Conservation (phyloP, 2,329 filamentous ascomycete genomes). For the Massarina eburnea region DNA sequence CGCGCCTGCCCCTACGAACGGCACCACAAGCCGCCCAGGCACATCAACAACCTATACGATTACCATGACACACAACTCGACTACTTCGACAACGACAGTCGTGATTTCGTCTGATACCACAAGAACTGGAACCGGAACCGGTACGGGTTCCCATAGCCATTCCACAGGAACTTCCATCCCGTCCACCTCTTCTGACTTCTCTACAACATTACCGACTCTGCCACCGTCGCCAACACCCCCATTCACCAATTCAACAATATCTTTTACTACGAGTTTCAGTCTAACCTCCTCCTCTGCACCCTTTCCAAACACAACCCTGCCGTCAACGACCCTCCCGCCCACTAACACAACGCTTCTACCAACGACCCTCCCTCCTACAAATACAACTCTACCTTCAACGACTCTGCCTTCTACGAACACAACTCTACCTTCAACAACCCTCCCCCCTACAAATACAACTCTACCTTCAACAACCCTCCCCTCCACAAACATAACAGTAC, state of each 20-base stretch:
- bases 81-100: constrained; percentile 7
- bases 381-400: background rate
- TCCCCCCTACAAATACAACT: background rate
- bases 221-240: constrained; percentile 2
- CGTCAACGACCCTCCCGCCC: background rate
- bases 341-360: background rate
- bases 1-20: background rate
- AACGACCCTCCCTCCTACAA: background rate
- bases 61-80: constrained; percentile 5
- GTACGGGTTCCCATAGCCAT: background rate
- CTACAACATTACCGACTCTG: no score
- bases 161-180: background rate
- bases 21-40: background rate
- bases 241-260: constrained; percentile 1
- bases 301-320: background rate
- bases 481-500: background rate
- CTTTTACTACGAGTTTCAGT: background rate
- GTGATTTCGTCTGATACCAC: constrained; percentile 5
- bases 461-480: background rate
- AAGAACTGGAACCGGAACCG: constrained; percentile 4
- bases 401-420: background rate
- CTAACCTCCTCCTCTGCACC: background rate
- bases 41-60: constrained; percentile 9
- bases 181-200: background rate
- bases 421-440: background rate